Base-by-base conservation (phyloP, 148 eudicot genomes). In the Beta vulgaris region DNA sequence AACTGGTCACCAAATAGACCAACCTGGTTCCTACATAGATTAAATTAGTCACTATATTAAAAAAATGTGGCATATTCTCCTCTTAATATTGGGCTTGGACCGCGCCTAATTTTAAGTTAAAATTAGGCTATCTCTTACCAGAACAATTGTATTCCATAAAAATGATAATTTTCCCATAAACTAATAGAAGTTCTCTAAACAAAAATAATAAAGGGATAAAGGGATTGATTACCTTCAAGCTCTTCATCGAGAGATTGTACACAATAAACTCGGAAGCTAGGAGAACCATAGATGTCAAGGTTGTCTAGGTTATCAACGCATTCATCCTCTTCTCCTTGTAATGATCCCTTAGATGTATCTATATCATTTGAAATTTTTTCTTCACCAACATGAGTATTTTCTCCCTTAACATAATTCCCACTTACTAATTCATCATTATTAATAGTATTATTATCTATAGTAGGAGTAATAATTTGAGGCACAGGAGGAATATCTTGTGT, bases 251-350 rank as follows among this genome's bases (percentile, higher is more conserved):
- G 55, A 42, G 68, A 39, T 35, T 73, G 65, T 0, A 26, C 76
- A n/a, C 83, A 86, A 73, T 81, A 86, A 10, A 86, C 80, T 77
- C 84, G 53, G 53, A 86, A 86, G 76, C 88, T 86, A 3, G 86
- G 88, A 8, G 86, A 83, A 2, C 78, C 77, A 1, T 57, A 75
- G 28, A 19, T 28, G 36, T 57, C 7, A 15, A 42, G 49, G 40
- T 69, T 4, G 28, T 63, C 25, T 74, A 7, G 68, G 6, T 72
- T 46, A 35, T 68, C 76, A 11, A 12, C 19, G 25, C 36, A 34
- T 16, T 71, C 75, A 10, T 59, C 77, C 55, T 67, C 81, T 59
- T 48, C 73, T 32, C 11, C 65, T 0, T 54, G 32, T 31, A 19
- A 18, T 15, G 35, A 58, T 25, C 25, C 44, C 54, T 8, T 69